Evolutionary conservation across 1,139 yeast species (phyloP).

Genomic region (Geotrichum candidum): DNA sequence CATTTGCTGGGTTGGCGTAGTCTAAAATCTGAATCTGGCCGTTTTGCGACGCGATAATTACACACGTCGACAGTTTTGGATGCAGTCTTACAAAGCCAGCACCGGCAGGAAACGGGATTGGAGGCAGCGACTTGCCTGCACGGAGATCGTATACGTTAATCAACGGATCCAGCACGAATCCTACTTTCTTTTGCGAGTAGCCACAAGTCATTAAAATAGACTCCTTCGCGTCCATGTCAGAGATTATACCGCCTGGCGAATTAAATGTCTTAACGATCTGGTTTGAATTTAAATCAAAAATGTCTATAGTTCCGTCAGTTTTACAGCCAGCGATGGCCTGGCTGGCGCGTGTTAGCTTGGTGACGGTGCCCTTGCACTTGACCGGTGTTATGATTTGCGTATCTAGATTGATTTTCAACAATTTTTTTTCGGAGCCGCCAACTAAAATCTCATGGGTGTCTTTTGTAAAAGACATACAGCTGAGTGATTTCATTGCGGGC

Average conservation of each 20-base stretch:
- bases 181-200: conserved; percentile 53
- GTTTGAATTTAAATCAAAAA: conserved; percentile 63
- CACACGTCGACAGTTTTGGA: conserved; percentile 77
- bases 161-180: conserved; percentile 63
- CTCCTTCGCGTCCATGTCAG: conserved; percentile 75
- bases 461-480: conserved; percentile 32
- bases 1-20: conserved; percentile 66
- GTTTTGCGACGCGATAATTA: conserved; percentile 62
- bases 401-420: conserved; percentile 56
- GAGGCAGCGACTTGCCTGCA: conserved; percentile 66
- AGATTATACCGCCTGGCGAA: conserved; percentile 70
- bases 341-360: conserved; percentile 40
- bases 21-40: conserved; percentile 89
- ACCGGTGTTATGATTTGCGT: conserved; percentile 40
- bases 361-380: conserved; percentile 34
- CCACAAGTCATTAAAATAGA: conserved; percentile 80
- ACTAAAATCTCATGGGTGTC: conserved; percentile 41
- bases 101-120: conserved; percentile 85
- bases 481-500: conserved; percentile 28
- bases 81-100: conserved; percentile 81
- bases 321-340: conserved; percentile 56
- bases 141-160: conserved; percentile 79
- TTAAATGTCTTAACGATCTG: conserved; percentile 54
- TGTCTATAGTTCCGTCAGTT: conserved; percentile 62
- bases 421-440: conserved; percentile 43